Evolutionary conservation across 768 basidiomycete genomes (phyloP).

Genomic region (Boletus vermiculosoides): DNA sequence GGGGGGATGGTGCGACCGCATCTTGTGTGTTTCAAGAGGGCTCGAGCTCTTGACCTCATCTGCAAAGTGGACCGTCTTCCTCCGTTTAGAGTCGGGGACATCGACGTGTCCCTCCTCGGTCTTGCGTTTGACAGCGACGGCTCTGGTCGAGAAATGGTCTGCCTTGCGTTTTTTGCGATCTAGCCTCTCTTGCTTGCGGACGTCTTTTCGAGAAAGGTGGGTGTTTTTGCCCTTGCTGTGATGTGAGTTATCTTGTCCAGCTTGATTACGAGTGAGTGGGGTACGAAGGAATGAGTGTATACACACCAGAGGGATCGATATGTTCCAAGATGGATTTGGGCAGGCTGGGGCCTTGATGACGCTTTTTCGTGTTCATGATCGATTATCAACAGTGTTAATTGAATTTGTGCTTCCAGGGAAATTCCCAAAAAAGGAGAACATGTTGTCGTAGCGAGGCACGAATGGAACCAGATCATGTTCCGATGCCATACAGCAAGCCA

Average conservation of each 20-base stretch:
- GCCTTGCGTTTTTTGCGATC: conserved; percentile 64
- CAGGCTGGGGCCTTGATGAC: conserved; percentile 21
- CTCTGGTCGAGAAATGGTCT: conserved; percentile 46
- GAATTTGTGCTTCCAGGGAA: not conserved
- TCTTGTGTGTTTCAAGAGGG: not conserved
- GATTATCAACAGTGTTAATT: not conserved
- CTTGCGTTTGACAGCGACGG: conserved; percentile 35
- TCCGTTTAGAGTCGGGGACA: conserved; percentile 38
- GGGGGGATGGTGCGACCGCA: not conserved
- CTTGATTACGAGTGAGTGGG: not conserved
- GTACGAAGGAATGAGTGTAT: not conserved
- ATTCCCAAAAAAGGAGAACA: not conserved
- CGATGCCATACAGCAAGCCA: no score
- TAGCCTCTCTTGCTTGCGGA: conserved; percentile 60
- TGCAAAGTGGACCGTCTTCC: conserved; percentile 42
- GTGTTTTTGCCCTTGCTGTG: conserved; percentile 5
- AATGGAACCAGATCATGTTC: no score
- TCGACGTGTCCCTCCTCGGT: conserved; percentile 46
- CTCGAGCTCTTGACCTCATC: conserved; percentile 2
- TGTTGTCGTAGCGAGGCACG: not conserved
- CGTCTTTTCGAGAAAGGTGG: conserved; percentile 53
- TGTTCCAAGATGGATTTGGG: conserved; percentile 31
- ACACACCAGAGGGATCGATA: conserved; percentile 20
- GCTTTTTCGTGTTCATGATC: conserved; percentile 20
- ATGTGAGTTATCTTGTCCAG: conserved; percentile 1